Evolutionary conservation across 2,329 filamentous ascomycete genomes (phyloP).

Genomic region (Nannizziopsis arthrosporioides): DNA sequence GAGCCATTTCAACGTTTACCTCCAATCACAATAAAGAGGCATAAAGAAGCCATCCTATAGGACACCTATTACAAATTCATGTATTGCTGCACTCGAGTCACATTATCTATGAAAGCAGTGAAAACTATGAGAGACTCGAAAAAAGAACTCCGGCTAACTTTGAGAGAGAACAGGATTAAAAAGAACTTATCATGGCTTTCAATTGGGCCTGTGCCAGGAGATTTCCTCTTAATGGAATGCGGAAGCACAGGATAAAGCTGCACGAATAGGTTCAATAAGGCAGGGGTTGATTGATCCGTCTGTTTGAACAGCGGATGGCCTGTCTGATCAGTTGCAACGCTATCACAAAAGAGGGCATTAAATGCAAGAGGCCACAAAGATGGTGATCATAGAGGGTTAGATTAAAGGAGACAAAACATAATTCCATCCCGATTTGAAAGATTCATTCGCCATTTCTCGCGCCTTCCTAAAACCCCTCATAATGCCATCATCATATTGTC

Average conservation of each 20-base stretch:
- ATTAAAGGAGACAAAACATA: conserved; percentile 3
- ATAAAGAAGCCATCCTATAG: background rate
- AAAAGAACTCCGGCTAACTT: too few species aligned
- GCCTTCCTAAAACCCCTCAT: conserved; percentile 12
- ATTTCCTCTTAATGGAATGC: background rate
- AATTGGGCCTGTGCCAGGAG: too few species aligned
- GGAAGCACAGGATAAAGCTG: background rate
- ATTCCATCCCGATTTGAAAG: conserved; percentile 5
- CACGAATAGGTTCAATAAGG: conserved; percentile 2
- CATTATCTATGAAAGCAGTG: background rate
- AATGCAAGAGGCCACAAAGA: conserved; percentile 2
- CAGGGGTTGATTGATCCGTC: conserved; percentile 7
- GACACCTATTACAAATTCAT: background rate
- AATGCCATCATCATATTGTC: conserved; percentile 11
- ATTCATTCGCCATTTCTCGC: conserved; percentile 10
- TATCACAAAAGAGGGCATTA: background rate
- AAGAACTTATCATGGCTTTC: too few species aligned
- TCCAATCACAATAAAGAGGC: too few species aligned
- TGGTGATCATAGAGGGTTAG: conserved; percentile 1
- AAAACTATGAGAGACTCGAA: background rate
- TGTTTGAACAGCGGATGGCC: conserved; percentile 1
- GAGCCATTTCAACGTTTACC: too few species aligned
- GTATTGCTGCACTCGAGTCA: background rate
- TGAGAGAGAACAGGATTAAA: too few species aligned
- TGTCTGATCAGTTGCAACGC: conserved; percentile 5